Evolutionary conservation across 345 rosid species (phyloP).

Genomic region (Pugionium cornutum): DNA sequence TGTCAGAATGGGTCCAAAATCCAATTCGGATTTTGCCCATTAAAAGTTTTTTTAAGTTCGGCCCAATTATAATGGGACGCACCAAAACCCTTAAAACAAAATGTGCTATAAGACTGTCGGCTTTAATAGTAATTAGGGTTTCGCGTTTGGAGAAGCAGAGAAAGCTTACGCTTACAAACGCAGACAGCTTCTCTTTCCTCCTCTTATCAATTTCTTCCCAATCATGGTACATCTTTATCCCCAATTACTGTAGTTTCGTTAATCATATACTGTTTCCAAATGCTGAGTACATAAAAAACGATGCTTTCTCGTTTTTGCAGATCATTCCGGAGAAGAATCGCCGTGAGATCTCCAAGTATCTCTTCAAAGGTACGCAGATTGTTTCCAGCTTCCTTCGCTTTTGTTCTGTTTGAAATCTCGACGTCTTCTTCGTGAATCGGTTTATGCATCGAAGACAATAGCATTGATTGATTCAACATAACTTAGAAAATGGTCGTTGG

Average conservation of each 20-base stretch:
- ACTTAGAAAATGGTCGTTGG: too few relatives aligned
- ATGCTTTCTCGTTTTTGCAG: slow-evolving; percentile 19
- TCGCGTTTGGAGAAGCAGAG: slow-evolving; percentile 11
- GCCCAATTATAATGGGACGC: slow-evolving; percentile 1
- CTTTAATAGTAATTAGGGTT: slow-evolving; percentile 16
- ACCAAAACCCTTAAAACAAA: slow-evolving; percentile 30
- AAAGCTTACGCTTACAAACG: slow-evolving; percentile 10
- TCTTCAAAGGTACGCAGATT: slow-evolving; percentile 50
- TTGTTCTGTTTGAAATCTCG: not conserved
- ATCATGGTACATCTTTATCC: slow-evolving; percentile 23
- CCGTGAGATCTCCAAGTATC: slow-evolving; percentile 57
- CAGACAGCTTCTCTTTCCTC: slow-evolving; percentile 25
- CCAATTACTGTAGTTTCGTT: not conserved
- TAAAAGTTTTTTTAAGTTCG: too few relatives aligned
- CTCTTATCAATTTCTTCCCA: slow-evolving; percentile 23
- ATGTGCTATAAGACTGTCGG: slow-evolving; percentile 6
- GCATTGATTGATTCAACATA: too few relatives aligned
- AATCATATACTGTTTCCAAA: not conserved
- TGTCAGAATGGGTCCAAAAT: too few relatives aligned
- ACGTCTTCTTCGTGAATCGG: too few relatives aligned
- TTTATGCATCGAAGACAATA: too few relatives aligned
- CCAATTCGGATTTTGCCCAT: too few relatives aligned
- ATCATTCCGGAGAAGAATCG: slow-evolving; percentile 44
- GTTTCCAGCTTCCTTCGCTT: not conserved
- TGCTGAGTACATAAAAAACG: not conserved